These are phyloP conservation scores for Wakefieldia striispora DNA, from an alignment of 768 basidiomycete species.

Conservation along the genomic window DNA sequence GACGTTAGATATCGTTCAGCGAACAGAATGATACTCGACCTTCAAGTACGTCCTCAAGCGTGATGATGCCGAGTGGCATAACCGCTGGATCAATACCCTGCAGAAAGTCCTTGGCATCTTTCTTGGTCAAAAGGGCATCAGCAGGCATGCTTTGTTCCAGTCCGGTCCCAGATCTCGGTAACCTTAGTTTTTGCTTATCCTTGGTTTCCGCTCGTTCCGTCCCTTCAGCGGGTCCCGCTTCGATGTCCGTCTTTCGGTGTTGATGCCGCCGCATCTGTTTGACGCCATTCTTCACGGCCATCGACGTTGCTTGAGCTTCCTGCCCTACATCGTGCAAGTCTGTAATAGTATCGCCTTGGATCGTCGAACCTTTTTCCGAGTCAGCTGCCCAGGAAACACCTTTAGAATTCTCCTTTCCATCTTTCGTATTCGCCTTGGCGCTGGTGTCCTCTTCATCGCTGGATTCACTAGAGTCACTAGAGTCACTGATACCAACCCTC, in stretches of 20 bases:
- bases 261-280: constrained; percentile 11
- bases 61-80: constrained; percentile 88
- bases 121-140: constrained; percentile 77
- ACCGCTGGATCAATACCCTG: constrained; percentile 78
- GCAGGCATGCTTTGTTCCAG: constrained; percentile 86
- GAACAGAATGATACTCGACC: constrained; percentile 39
- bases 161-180: constrained; percentile 36
- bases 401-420: constrained; percentile 23
- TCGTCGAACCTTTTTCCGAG: constrained; percentile 30
- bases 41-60: constrained; percentile 90
- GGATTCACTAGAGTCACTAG: constrained; percentile 49
- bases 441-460: constrained; percentile 40
- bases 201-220: constrained; percentile 15
- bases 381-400: constrained; percentile 35
- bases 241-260: constrained; percentile 22
- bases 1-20: neutral
- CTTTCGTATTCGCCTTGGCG: constrained; percentile 14
- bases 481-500: constrained; percentile 71
- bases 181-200: constrained; percentile 27
- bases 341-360: constrained; percentile 22
- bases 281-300: constrained; percentile 13
- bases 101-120: constrained; percentile 80
- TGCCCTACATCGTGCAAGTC: constrained; percentile 19
- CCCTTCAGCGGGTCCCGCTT: constrained; percentile 20
- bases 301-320: constrained; percentile 10